phyloP scores from a whole-genome alignment of 345 rosid species.

The Rubroshorea leprosula region DNA sequence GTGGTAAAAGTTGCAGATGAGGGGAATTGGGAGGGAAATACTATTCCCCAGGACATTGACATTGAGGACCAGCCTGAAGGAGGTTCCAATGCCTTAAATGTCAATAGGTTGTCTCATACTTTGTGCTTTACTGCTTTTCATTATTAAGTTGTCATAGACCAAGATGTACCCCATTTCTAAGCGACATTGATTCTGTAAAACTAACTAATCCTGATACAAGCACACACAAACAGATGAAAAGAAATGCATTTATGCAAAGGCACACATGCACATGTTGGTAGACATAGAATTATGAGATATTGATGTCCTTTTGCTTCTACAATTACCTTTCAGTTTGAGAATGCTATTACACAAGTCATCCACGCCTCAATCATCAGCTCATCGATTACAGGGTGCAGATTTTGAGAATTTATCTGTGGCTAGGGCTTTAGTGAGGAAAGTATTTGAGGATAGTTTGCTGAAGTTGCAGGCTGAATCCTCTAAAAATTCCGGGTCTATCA shows the following conservation, averaged over 20 bases:
- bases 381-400: slow-evolving; percentile 55
- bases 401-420: slow-evolving; percentile 48
- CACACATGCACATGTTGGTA: no score
- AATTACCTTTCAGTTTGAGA: slow-evolving; percentile 65
- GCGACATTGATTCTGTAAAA: no score
- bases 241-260: no score
- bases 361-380: slow-evolving; percentile 46
- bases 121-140: slow-evolving; percentile 16
- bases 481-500: slow-evolving; percentile 47
- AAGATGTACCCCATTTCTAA: no score
- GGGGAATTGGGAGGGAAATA: slow-evolving; percentile 43
- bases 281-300: background rate
- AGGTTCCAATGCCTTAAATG: slow-evolving; percentile 84
- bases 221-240: background rate
- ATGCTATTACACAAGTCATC: slow-evolving; percentile 68
- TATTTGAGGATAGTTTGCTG: slow-evolving; percentile 65
- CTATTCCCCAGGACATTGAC: slow-evolving; percentile 53
- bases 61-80: slow-evolving; percentile 90
- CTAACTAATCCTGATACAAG: background rate
- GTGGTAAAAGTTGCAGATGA: slow-evolving; percentile 64
- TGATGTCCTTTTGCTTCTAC: slow-evolving; percentile 16
- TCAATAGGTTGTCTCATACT: slow-evolving; percentile 54
- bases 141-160: background rate
- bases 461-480: slow-evolving; percentile 58
- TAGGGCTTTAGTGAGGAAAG: slow-evolving; percentile 61